These are phyloP conservation scores for Euphrasia confusa DNA, from an alignment of 257 asterid genomes.

Conservation along the genomic window DNA sequence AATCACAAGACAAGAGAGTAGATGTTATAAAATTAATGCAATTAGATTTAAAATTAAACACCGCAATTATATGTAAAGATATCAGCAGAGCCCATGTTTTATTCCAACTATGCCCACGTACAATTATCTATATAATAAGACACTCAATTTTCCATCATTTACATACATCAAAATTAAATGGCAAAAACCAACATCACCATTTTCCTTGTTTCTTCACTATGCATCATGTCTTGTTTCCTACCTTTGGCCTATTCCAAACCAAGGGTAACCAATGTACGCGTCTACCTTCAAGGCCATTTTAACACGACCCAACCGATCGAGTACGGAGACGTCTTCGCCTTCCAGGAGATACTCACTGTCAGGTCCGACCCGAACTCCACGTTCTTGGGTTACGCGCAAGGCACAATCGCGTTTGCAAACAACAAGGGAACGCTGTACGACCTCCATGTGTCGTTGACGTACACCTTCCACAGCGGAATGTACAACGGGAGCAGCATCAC, in stretches of 20 bases:
- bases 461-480: neutral
- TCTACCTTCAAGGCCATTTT: neutral
- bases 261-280: neutral
- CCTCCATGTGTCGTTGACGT: neutral
- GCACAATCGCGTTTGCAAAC: neutral
- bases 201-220: neutral
- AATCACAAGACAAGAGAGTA: too few species aligned
- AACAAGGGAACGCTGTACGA: neutral
- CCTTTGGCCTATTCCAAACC: neutral
- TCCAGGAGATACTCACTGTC: neutral
- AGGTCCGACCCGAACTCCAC: neutral
- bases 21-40: too few species aligned
- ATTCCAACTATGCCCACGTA: too few species aligned
- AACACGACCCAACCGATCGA: neutral
- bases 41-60: too few species aligned
- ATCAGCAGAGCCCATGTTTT: too few species aligned
- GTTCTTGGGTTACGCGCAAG: neutral
- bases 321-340: neutral
- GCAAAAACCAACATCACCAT: neutral
- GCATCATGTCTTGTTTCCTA: neutral
- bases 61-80: too few species aligned
- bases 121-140: neutral
- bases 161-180: neutral
- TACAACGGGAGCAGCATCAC: neutral
- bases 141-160: neutral